A percentile compares a stretch with the other conserved stretches of the same genome.
Evolutionary conservation across 306 rosid species (phyloP).

Genomic region (Medicago lupulina): DNA sequence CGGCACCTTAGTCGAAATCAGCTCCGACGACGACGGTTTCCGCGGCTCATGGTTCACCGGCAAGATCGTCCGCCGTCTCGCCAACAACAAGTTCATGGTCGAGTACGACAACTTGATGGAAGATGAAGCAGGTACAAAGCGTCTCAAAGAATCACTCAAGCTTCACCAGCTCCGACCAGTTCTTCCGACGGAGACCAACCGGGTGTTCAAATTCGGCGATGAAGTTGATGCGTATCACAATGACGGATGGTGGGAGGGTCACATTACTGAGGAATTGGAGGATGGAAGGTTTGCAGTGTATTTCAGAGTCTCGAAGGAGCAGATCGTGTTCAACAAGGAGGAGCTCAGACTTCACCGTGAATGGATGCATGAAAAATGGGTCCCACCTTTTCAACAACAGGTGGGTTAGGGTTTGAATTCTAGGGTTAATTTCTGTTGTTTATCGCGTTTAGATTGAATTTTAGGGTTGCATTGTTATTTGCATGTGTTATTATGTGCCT

Average conservation of each 20-base stretch:
- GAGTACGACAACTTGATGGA: slow-evolving; percentile 55
- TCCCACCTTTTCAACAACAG: slow-evolving; percentile 42
- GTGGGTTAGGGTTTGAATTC: background rate
- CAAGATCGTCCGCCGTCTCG: slow-evolving; percentile 45
- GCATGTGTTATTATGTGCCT: background rate
- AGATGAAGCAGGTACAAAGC: slow-evolving; percentile 37
- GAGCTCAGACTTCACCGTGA: slow-evolving; percentile 60
- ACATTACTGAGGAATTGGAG: slow-evolving; percentile 36
- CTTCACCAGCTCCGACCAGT: slow-evolving; percentile 56
- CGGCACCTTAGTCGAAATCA: slow-evolving; percentile 53
- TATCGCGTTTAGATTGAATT: slow-evolving; percentile 1
- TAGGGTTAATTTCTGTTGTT: background rate
- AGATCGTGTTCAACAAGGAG: slow-evolving; percentile 49
- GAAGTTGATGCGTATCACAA: slow-evolving; percentile 63
- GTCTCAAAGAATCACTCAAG: slow-evolving; percentile 40
- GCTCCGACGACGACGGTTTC: slow-evolving; percentile 62
- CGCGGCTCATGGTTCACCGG: slow-evolving; percentile 63
- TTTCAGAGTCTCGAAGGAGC: slow-evolving; percentile 59
- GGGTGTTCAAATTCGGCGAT: slow-evolving; percentile 54
- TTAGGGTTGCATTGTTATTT: slow-evolving; percentile 14
- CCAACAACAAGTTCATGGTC: slow-evolving; percentile 39
- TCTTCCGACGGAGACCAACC: slow-evolving; percentile 41
- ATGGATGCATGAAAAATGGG: slow-evolving; percentile 57
- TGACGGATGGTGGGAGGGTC: slow-evolving; percentile 79
- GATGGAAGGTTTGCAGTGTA: slow-evolving; percentile 52